Evolutionary conservation across 129 eudicot species (phyloP).

Genomic region (Glebionis coronaria): DNA sequence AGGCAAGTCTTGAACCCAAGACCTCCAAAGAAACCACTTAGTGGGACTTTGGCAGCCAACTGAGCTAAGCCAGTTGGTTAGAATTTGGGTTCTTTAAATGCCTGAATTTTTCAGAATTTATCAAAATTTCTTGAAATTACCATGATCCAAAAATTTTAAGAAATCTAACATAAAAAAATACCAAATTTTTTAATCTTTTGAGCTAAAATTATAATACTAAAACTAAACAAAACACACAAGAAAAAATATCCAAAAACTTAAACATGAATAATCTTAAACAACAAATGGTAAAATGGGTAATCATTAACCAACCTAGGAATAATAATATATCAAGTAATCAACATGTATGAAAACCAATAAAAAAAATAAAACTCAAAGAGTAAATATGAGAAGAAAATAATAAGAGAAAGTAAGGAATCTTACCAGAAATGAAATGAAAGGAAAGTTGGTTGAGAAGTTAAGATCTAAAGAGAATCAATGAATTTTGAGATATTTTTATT

Average conservation of each 20-base stretch:
- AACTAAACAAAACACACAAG: conserved; percentile 10
- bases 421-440: conserved; percentile 25
- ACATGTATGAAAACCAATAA: background rate
- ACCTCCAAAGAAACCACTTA: no score
- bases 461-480: conserved; percentile 21
- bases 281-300: conserved; percentile 13
- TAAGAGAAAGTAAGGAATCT: conserved; percentile 28
- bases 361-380: background rate
- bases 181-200: conserved; percentile 8
- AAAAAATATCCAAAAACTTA: background rate
- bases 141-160: background rate
- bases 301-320: background rate
- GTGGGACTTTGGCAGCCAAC: no score
- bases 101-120: background rate
- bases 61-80: no score
- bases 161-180: conserved; percentile 11
- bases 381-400: background rate
- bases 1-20: no score
- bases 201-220: background rate
- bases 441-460: conserved; percentile 8
- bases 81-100: no score
- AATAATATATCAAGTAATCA: no score
- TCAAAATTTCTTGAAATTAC: background rate
- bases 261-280: background rate
- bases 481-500: conserved; percentile 11